Conservation (phyloP, 1,284 basidiomycete genomes). For the Fomitopsis pinicola region DNA sequence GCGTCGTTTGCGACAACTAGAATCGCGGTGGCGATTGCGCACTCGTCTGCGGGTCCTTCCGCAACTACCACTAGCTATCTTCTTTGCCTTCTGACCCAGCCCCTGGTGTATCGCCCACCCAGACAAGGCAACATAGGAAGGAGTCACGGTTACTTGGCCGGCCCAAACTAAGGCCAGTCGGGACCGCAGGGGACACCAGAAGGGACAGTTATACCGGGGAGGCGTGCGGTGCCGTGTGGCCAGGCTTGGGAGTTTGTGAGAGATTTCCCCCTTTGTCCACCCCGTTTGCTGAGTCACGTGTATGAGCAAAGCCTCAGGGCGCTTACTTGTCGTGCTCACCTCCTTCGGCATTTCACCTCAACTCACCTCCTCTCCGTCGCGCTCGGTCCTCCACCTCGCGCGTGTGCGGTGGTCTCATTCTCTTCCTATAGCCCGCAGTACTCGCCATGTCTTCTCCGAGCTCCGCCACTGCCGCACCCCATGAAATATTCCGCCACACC, state of each 20-base stretch:
- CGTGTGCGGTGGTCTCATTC: conserved; percentile 4
- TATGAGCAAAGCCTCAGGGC: background rate
- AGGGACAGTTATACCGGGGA: background rate
- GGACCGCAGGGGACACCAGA: background rate
- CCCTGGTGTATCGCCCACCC: background rate
- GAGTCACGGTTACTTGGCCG: background rate
- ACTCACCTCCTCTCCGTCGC: conserved; percentile 9
- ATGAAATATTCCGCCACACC: background rate
- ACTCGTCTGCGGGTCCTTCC: background rate
- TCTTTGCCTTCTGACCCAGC: background rate
- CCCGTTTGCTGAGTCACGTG: conserved; percentile 7
- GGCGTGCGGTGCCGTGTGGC: no score
- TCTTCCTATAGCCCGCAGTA: background rate
- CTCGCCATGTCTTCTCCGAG: conserved; percentile 16
- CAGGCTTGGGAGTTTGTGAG: background rate
- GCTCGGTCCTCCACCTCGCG: background rate
- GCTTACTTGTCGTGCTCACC: conserved; percentile 1
- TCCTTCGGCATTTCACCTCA: background rate
- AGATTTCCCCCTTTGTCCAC: background rate
- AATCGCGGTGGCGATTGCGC: background rate
- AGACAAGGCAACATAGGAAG: background rate
- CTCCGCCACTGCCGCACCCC: conserved; percentile 9
- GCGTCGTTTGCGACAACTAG: background rate
- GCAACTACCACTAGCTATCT: background rate
- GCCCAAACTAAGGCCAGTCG: background rate